Evolutionary conservation across 2,329 filamentous ascomycete species (phyloP), one percentile per base, ranked within the genome.

Genomic region (Sarocladium oryzae): DNA sequence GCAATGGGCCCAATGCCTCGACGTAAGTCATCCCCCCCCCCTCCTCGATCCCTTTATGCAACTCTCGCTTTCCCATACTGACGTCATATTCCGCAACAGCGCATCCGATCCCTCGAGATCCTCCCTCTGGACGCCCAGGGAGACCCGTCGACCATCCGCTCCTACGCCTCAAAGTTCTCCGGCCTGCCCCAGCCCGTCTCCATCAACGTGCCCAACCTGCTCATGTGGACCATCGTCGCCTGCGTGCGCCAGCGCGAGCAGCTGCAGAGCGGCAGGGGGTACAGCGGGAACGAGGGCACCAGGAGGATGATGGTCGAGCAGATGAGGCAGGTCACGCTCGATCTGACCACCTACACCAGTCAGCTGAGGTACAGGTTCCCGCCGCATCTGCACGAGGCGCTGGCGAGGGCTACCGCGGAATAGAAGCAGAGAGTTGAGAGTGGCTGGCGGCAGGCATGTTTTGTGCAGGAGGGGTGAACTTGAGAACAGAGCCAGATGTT

Each of bases 171-270:
- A 60, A 85, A 84, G 55, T 97, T 99, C 70, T 81, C 88, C 15
- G 76, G 79, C 2, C 78, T 95, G 36, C 81, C 89, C 3, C 82
- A 89, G 58, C 82, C 90, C 7, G 87, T 99, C 36, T 86, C 91
- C 2, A 85, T 89, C 64, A 95, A 93, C 62, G 84, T 96, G 60
- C 92, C 92, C 16, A 89, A 92, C 67, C 76, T 97, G 55, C 79
- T 99, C 56, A 86, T 96, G 72, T 97, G 93, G 93, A 89, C 89
- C 48, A 89, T 99, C 58, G 79, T 86, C 37, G 90, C 88, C 70
- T 95, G 91, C 68, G 85, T 86, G 48, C 80, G 84, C 52, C 86
- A 96, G 68, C 81, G 88, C 55, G 84, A 87, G 59, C 74, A 84
- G 55, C 76, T 95, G 21, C 77, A 79, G 52, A 78, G 76, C 53